Evolutionary conservation across 805 yeast genomes (phyloP).

Genomic region (Teunomyces funiuensis): DNA sequence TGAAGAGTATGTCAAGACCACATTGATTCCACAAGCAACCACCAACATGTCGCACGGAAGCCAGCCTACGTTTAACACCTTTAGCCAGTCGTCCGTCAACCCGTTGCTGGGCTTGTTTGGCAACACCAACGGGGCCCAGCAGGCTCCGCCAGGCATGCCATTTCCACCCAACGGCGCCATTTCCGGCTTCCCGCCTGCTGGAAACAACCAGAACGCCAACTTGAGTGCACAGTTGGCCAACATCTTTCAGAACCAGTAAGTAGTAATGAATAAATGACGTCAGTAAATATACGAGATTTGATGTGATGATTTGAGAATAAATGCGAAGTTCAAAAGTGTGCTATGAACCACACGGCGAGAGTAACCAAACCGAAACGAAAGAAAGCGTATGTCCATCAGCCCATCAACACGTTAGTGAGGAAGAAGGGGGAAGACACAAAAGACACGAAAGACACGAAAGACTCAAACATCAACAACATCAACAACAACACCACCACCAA

Average conservation of each 20-base stretch:
- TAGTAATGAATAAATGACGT: constrained; percentile 1
- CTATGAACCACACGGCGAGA: not conserved
- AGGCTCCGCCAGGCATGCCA: constrained; percentile 10
- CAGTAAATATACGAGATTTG: not conserved
- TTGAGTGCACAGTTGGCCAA: constrained; percentile 40
- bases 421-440: no score
- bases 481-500: not conserved
- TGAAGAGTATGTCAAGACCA: constrained; percentile 39
- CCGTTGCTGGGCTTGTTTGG: constrained; percentile 51
- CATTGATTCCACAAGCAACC: constrained; percentile 23
- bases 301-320: no score
- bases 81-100: constrained; percentile 35
- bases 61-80: constrained; percentile 36
- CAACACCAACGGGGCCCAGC: constrained; percentile 11
- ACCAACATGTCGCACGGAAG: constrained; percentile 34
- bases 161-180: constrained; percentile 1
- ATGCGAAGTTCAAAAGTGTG: no score
- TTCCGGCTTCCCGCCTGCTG: constrained; percentile 15
- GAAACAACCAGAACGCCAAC: constrained; percentile 24
- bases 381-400: not conserved
- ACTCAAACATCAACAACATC: no score
- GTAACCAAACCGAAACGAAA: not conserved
- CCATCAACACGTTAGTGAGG: not conserved
- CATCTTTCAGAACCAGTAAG: constrained; percentile 29
- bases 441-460: no score